Conservation (phyloP, 1,284 basidiomycete genomes). For the Apiotrichum veenhuisii region DNA sequence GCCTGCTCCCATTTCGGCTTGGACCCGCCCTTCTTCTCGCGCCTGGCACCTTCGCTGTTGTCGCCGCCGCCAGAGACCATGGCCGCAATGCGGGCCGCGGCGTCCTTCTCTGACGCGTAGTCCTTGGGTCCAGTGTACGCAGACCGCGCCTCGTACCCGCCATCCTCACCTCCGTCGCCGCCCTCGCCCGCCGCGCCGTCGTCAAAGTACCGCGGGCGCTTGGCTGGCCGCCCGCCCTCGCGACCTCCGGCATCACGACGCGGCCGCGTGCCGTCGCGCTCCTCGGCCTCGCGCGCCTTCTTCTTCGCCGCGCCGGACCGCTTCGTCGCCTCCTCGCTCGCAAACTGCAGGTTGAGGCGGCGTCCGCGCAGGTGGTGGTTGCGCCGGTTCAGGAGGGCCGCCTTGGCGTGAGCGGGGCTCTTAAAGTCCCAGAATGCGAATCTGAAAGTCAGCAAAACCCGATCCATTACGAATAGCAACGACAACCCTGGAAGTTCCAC, state of each 20-base stretch:
- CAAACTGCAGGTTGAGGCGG: conserved; percentile 36
- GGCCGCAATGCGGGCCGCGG: conserved; percentile 15
- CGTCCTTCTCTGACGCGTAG: conserved; percentile 13
- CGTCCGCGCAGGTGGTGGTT: conserved; percentile 83
- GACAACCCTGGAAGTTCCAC: conserved; percentile 3
- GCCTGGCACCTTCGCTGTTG: not conserved
- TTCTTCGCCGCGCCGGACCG: conserved; percentile 25
- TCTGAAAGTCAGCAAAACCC: too few relatives aligned
- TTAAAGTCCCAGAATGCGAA: conserved; percentile 95
- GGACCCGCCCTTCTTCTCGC: conserved; percentile 30
- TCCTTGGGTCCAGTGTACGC: conserved; percentile 1
- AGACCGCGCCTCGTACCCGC: conserved; percentile 4
- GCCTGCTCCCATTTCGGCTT: conserved; percentile 46
- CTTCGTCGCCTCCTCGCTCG: conserved; percentile 41
- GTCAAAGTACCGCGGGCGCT: conserved; percentile 17
- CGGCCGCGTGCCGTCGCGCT: conserved; percentile 10
- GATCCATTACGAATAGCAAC: too few relatives aligned
- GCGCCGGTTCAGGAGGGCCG: conserved; percentile 72
- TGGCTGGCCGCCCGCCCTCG: conserved; percentile 8
- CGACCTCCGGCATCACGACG: not conserved
- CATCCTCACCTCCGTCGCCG: conserved; percentile 7
- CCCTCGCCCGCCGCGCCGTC: not conserved
- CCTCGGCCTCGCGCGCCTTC: conserved; percentile 9
- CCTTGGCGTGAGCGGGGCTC: conserved; percentile 70
- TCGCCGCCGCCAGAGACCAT: conserved; percentile 13